phyloP scores from a whole-genome alignment of 106 monocot genomes.

The Apostasia shenzhenica region DNA sequence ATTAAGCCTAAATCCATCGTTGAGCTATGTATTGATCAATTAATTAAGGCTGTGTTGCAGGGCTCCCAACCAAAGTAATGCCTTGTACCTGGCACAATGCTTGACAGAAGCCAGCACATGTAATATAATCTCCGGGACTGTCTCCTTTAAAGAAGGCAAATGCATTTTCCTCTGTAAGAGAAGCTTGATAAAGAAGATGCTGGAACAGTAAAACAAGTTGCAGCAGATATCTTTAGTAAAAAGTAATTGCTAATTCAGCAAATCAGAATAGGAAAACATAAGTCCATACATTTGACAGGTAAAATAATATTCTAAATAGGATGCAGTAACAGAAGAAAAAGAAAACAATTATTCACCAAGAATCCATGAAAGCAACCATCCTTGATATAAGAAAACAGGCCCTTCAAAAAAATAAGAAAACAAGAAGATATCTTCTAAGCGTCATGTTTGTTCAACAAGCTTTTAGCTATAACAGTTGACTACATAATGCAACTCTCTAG shows the following conservation, averaged over 20 bases:
- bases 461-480: no score
- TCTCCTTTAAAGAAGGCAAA: slow-evolving; percentile 88
- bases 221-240: background rate
- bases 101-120: slow-evolving; percentile 60
- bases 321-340: slow-evolving; percentile 12
- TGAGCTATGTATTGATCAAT: background rate
- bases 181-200: slow-evolving; percentile 53
- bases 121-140: slow-evolving; percentile 67
- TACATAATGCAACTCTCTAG: no score
- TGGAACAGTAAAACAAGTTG: slow-evolving; percentile 20
- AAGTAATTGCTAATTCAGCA: background rate
- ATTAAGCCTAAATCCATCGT: no score
- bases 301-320: slow-evolving; percentile 9
- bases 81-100: slow-evolving; percentile 68
- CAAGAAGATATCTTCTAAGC: no score
- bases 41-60: background rate
- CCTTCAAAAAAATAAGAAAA: no score
- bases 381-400: no score
- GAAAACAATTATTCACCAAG: background rate
- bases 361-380: no score
- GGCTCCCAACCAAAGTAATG: background rate
- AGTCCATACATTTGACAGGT: slow-evolving; percentile 4
- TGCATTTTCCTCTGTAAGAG: slow-evolving; percentile 67
- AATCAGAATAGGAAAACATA: slow-evolving; percentile 1
- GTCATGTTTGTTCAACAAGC: no score